phyloP scores from a whole-genome alignment of 257 asterid genomes.

The Phtheirospermum japonicum region DNA sequence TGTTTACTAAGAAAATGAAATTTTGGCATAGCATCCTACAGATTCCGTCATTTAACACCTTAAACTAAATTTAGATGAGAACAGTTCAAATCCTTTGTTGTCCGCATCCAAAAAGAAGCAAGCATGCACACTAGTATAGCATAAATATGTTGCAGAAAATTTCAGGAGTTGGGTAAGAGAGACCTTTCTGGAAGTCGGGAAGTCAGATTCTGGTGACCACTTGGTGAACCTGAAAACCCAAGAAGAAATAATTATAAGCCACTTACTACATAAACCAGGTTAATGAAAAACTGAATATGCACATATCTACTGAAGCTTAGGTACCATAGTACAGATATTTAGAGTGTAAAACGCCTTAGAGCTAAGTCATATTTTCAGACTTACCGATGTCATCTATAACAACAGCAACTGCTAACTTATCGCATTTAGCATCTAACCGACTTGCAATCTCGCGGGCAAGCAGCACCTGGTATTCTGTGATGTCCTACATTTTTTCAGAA shows the following conservation, averaged over 20 bases:
- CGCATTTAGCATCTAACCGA: slow-evolving; percentile 83
- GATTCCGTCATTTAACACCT: slow-evolving; percentile 3
- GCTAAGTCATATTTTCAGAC: slow-evolving; percentile 29
- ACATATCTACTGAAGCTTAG: slow-evolving; percentile 16
- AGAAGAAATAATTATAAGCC: slow-evolving; percentile 14
- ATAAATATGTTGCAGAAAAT: slow-evolving; percentile 16
- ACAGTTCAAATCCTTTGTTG: background rate
- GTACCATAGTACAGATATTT: background rate
- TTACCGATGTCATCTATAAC: slow-evolving; percentile 73
- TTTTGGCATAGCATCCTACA: slow-evolving; percentile 13
- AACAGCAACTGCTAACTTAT: slow-evolving; percentile 70
- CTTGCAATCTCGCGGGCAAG: slow-evolving; percentile 85
- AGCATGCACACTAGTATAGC: slow-evolving; percentile 15
- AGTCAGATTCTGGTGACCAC: slow-evolving; percentile 61
- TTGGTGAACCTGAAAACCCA: slow-evolving; percentile 60
- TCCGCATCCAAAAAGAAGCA: slow-evolving; percentile 11
- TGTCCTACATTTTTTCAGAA: slow-evolving; percentile 53
- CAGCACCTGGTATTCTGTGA: slow-evolving; percentile 71
- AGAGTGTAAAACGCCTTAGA: slow-evolving; percentile 17
- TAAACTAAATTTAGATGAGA: background rate
- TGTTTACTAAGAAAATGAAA: slow-evolving; percentile 6
- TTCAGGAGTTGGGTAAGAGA: slow-evolving; percentile 15
- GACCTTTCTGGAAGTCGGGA: slow-evolving; percentile 98
- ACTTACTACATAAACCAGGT: slow-evolving; percentile 12
- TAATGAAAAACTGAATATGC: slow-evolving; percentile 22